Conservation (phyloP, 176 grass and related monocot genomes). For the Tillandsia leiboldiana region DNA sequence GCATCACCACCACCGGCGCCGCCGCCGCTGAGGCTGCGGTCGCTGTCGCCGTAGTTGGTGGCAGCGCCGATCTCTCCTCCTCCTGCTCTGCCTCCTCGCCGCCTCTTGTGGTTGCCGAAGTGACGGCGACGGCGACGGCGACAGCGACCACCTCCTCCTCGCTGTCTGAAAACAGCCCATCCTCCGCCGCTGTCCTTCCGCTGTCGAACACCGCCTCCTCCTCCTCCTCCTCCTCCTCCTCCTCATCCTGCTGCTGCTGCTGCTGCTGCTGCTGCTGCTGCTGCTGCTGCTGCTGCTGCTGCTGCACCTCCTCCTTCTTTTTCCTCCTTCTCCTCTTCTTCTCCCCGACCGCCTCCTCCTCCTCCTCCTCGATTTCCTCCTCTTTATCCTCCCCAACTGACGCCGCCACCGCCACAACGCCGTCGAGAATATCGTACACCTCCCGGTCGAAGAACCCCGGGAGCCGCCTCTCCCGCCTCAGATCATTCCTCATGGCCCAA, state of each 20-base stretch:
- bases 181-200: slow-evolving; percentile 18
- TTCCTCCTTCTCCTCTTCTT: slow-evolving; percentile 11
- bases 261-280: too few species aligned
- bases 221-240: neutral
- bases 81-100: slow-evolving; percentile 3
- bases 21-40: neutral
- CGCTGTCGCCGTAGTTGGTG: slow-evolving; percentile 23
- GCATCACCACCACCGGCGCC: slow-evolving; percentile 32
- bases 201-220: slow-evolving; percentile 27
- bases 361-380: slow-evolving; percentile 30
- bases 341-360: slow-evolving; percentile 13
- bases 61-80: slow-evolving; percentile 21
- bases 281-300: too few species aligned
- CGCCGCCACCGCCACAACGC: slow-evolving; percentile 9
- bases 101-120: neutral
- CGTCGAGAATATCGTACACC: slow-evolving; percentile 85
- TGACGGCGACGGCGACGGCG: neutral
- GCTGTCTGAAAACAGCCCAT: slow-evolving; percentile 33
- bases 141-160: slow-evolving; percentile 15
- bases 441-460: slow-evolving; percentile 94
- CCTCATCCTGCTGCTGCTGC: too few species aligned
- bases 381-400: slow-evolving; percentile 8
- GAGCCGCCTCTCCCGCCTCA: slow-evolving; percentile 61
- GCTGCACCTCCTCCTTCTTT: neutral
- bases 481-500: slow-evolving; percentile 92